A percentile compares a stretch with the other conserved stretches of the same genome.
Evolutionary conservation across 176 grass and related monocot genomes (phyloP).

Genomic region (Oryza australiensis): DNA sequence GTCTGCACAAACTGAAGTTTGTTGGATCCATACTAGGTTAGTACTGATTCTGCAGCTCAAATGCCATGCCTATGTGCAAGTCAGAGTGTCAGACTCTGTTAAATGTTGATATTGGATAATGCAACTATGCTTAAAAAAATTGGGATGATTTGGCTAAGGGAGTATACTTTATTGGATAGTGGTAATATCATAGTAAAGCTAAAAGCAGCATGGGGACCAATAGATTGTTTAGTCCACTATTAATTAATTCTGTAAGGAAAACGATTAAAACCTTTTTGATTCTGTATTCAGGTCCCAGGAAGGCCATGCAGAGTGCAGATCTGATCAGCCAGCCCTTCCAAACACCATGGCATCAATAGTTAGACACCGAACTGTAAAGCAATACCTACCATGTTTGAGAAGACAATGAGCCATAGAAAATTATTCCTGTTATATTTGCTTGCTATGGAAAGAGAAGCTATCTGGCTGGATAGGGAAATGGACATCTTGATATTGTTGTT

Average conservation of each 20-base stretch:
- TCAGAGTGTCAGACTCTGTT: neutral
- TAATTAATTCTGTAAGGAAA: neutral
- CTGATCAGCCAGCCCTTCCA: neutral
- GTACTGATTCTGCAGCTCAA: neutral
- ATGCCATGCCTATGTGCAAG: neutral
- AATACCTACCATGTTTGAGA: slow-evolving; percentile 24
- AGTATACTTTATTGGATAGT: neutral
- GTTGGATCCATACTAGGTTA: neutral
- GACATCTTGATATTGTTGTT: neutral
- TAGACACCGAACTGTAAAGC: neutral
- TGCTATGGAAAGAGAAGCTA: neutral
- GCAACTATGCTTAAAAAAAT: neutral
- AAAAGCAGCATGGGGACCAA: neutral
- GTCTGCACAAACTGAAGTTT: neutral
- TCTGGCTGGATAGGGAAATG: neutral
- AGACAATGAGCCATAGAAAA: slow-evolving; percentile 1
- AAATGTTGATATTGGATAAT: neutral
- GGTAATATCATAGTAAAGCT: neutral
- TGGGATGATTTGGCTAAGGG: neutral
- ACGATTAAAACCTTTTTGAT: neutral
- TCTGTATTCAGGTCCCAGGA: neutral
- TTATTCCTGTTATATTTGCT: neutral
- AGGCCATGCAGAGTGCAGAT: neutral
- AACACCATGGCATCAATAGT: neutral
- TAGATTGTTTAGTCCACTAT: neutral